phyloP scores from a whole-genome alignment of 2,329 filamentous ascomycete genomes.

The Calonectria pauciramosa region DNA sequence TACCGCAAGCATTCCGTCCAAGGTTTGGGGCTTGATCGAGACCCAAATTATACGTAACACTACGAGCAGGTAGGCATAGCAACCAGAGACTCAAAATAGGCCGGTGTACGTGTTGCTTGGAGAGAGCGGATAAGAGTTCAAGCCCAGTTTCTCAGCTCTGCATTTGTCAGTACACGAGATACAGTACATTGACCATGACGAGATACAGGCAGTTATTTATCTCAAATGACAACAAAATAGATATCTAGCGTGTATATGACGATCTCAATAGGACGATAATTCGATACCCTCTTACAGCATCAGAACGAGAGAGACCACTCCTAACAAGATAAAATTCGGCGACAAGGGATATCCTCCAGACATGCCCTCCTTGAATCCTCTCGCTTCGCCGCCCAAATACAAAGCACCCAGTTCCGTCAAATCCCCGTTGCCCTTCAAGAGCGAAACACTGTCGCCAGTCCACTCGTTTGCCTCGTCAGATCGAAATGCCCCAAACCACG shows the following conservation, averaged over 20 bases:
- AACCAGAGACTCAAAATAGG: neutral
- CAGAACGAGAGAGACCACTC: neutral
- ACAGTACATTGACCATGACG: neutral
- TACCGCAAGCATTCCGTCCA: neutral
- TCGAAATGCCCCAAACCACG: conserved; percentile 58
- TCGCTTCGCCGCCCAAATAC: conserved; percentile 55
- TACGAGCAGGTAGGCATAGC: neutral
- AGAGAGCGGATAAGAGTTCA: neutral
- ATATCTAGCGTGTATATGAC: neutral
- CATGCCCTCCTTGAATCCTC: conserved; percentile 53
- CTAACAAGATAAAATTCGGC: neutral
- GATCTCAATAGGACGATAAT: too few relatives aligned
- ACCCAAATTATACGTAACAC: neutral
- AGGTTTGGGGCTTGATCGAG: neutral
- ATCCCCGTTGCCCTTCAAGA: conserved; percentile 54
- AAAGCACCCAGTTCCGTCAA: conserved; percentile 55
- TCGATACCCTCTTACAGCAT: neutral
- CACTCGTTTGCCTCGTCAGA: conserved; percentile 54
- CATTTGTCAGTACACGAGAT: neutral
- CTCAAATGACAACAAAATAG: neutral
- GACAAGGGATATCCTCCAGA: conserved; percentile 18
- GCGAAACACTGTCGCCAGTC: conserved; percentile 54
- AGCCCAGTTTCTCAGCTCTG: neutral
- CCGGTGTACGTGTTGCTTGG: neutral
- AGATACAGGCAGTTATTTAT: neutral